Evolutionary conservation across 2,329 filamentous ascomycete species (phyloP).

Genomic region (Phialophora tarda): DNA sequence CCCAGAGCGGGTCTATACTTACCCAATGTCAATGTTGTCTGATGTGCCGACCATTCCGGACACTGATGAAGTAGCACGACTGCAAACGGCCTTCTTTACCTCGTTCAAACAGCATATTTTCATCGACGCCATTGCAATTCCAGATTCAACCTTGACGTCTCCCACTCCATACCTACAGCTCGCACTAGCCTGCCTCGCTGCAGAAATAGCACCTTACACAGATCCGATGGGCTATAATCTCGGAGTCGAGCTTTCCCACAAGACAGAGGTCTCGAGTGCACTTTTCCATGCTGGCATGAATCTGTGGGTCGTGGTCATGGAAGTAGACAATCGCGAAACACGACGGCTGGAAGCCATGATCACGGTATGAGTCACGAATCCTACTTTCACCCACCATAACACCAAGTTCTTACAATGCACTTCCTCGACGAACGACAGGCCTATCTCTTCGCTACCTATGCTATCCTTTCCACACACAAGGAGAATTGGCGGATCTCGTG

Average conservation of each 20-base stretch:
- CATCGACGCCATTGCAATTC: constrained; percentile 15
- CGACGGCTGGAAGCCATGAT: constrained; percentile 21
- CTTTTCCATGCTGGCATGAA: constrained; percentile 14
- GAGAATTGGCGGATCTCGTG: constrained; percentile 12
- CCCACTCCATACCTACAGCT: constrained; percentile 26
- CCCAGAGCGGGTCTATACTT: constrained; percentile 23
- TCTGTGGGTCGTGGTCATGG: constrained; percentile 24
- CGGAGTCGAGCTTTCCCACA: neutral
- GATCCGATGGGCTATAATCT: constrained; percentile 9
- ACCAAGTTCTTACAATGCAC: neutral
- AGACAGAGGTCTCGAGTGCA: constrained; percentile 11
- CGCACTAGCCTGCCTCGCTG: constrained; percentile 24
- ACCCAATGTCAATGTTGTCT: constrained; percentile 27
- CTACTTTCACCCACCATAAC: neutral
- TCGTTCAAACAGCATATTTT: constrained; percentile 27
- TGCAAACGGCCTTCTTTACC: constrained; percentile 18
- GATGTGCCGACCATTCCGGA: constrained; percentile 15
- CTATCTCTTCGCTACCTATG: constrained; percentile 15
- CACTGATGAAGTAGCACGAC: constrained; percentile 14
- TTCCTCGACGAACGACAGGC: constrained; percentile 7
- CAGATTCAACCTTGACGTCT: neutral
- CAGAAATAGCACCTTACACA: constrained; percentile 10
- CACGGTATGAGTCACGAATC: constrained; percentile 4
- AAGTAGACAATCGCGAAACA: constrained; percentile 26
- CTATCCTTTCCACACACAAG: constrained; percentile 14